Evolutionary conservation across 768 basidiomycete genomes (phyloP).

Genomic region (Boletus vinaceobasis): DNA sequence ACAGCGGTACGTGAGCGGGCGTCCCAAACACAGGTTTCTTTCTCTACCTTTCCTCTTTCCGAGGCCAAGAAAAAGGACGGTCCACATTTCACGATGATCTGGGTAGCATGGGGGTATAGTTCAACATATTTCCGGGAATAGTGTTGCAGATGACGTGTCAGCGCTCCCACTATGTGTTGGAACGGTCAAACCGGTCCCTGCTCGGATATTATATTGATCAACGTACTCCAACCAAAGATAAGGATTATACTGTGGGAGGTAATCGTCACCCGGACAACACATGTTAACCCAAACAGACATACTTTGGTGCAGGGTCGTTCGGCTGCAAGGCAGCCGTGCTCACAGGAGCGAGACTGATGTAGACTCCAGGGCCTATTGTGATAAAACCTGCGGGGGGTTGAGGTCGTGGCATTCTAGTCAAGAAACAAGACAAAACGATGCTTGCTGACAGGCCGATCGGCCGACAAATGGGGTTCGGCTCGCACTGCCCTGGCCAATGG

Average conservation of each 20-base stretch:
- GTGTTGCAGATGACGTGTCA: slow-evolving; percentile 23
- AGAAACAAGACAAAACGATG: neutral
- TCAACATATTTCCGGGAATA: slow-evolving; percentile 25
- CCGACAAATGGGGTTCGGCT: neutral
- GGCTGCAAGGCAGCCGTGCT: neutral
- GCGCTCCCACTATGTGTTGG: slow-evolving; percentile 21
- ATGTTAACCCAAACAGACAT: neutral
- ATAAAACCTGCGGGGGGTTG: slow-evolving; percentile 17
- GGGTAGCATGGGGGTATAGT: slow-evolving; percentile 25
- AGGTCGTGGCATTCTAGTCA: slow-evolving; percentile 8
- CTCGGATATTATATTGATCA: neutral
- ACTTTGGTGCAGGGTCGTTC: slow-evolving; percentile 19
- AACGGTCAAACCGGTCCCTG: neutral
- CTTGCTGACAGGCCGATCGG: neutral
- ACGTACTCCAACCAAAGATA: slow-evolving; percentile 31
- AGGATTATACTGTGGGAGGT: slow-evolving; percentile 22
- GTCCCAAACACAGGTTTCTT: neutral
- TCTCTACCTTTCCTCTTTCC: slow-evolving; percentile 10
- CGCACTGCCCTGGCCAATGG: no score
- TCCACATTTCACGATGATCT: slow-evolving; percentile 26
- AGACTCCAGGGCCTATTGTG: slow-evolving; percentile 12
- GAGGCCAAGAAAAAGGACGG: slow-evolving; percentile 20
- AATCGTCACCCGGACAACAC: neutral
- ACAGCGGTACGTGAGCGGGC: neutral
- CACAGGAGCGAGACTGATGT: slow-evolving; percentile 8